Evolutionary conservation across 768 basidiomycete genomes (phyloP).

Genomic region (Asterophora lycoperdoides): DNA sequence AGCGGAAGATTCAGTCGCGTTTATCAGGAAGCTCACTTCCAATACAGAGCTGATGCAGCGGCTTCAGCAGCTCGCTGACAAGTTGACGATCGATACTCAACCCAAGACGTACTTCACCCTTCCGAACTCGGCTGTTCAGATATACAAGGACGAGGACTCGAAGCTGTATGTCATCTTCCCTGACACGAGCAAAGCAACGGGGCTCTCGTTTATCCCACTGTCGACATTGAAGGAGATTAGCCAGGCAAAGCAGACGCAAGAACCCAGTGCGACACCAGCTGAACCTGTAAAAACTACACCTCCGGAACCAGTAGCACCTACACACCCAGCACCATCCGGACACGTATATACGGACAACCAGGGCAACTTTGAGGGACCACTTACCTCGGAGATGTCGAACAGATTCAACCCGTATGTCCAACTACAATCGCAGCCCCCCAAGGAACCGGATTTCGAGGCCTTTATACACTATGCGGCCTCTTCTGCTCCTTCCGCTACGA

Average conservation of each 20-base stretch:
- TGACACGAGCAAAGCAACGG: background rate
- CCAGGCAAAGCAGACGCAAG: no score
- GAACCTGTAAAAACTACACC: background rate
- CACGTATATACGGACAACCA: background rate
- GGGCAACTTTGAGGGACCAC: background rate
- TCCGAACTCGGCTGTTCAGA: background rate
- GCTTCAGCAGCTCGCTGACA: background rate
- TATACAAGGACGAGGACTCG: conserved; percentile 3
- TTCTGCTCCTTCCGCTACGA: background rate
- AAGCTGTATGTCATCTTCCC: background rate
- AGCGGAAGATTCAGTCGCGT: background rate
- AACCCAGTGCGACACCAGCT: no score
- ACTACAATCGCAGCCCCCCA: no score
- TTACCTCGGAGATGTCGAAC: background rate
- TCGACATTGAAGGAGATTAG: background rate
- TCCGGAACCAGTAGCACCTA: background rate
- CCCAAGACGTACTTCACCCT: background rate
- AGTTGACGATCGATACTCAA: background rate
- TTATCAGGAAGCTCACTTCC: background rate
- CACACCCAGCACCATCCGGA: background rate
- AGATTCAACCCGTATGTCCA: conserved; percentile 8
- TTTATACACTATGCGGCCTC: no score
- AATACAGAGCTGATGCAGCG: background rate
- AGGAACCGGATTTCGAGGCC: no score
- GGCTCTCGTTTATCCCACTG: background rate